Conservation (phyloP, 139 green algal species). For the Tetraselmis chui region DNA sequence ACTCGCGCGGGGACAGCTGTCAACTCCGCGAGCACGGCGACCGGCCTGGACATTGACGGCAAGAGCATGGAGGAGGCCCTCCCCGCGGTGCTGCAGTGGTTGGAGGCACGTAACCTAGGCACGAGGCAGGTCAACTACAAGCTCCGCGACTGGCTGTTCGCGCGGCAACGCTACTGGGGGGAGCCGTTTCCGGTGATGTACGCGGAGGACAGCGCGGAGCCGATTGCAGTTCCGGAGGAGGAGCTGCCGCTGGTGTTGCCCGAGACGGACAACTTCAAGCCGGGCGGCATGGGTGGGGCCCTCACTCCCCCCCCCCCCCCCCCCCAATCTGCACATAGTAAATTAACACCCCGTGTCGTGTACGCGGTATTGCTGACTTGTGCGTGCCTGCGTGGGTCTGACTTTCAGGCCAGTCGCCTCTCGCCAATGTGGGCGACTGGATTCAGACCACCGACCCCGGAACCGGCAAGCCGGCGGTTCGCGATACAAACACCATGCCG, state of each 20-base stretch:
- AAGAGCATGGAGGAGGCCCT: slow-evolving; percentile 37
- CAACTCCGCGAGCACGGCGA: slow-evolving; percentile 34
- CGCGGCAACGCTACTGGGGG: slow-evolving; percentile 96
- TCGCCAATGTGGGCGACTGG: slow-evolving; percentile 78
- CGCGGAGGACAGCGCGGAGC: slow-evolving; percentile 46
- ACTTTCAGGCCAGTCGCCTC: slow-evolving; percentile 70
- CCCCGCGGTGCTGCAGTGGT: slow-evolving; percentile 38
- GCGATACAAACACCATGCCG: slow-evolving; percentile 97
- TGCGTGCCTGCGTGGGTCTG: neutral
- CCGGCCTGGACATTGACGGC: slow-evolving; percentile 68
- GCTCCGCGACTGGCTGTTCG: slow-evolving; percentile 97
- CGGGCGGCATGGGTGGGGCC: slow-evolving; percentile 53
- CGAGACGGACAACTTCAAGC: slow-evolving; percentile 81
- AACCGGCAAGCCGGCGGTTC: slow-evolving; percentile 35
- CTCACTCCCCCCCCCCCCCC: neutral
- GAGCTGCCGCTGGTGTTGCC: slow-evolving; percentile 86
- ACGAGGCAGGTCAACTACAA: slow-evolving; percentile 88
- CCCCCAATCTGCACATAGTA: no score
- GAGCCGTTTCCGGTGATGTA: slow-evolving; percentile 97
- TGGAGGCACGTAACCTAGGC: slow-evolving; percentile 32
- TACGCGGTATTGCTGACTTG: no score
- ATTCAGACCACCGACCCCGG: slow-evolving; percentile 54
- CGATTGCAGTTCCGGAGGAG: slow-evolving; percentile 60
- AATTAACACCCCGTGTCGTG: no score
- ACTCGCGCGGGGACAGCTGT: slow-evolving; percentile 54